Percentiles rank a stretch among this genome's conserved stretches.
Evolutionary conservation across 139 green algal genomes (phyloP).

Genomic region (Yamagishiella unicocca): DNA sequence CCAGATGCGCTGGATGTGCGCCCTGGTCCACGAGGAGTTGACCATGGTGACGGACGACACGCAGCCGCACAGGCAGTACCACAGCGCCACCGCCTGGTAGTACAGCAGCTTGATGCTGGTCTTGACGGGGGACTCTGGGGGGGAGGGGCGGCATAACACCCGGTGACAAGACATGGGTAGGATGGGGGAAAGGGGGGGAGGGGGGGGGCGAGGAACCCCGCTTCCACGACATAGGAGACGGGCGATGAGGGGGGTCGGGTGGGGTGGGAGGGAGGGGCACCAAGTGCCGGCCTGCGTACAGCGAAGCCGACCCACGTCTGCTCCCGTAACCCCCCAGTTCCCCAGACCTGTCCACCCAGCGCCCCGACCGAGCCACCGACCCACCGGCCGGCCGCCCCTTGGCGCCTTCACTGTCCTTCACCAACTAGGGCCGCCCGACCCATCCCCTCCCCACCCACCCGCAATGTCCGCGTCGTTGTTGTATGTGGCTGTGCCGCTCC

Average conservation of each 20-base stretch:
- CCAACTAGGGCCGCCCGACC: not conserved
- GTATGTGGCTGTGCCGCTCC: constrained; percentile 60
- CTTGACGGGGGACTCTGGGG: constrained; percentile 48
- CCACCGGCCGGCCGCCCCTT: too few relatives aligned
- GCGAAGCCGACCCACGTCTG: not conserved
- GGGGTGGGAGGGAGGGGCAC: not conserved
- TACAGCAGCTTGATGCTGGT: constrained; percentile 88
- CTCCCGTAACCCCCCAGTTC: not conserved
- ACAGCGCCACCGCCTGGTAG: constrained; percentile 82
- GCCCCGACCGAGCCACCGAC: too few relatives aligned
- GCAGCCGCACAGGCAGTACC: constrained; percentile 79
- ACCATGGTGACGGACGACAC: constrained; percentile 83
- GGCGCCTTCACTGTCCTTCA: too few relatives aligned
- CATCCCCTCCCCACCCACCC: not conserved
- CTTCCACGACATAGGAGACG: not conserved
- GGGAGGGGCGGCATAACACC: not conserved
- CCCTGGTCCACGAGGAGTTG: constrained; percentile 95
- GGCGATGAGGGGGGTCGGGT: not conserved
- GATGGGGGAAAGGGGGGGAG: too few relatives aligned
- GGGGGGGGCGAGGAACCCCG: not conserved
- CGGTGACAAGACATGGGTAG: too few relatives aligned
- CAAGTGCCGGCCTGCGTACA: not conserved
- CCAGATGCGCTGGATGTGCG: constrained; percentile 90
- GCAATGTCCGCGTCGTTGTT: constrained; percentile 84
- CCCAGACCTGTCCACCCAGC: not conserved